Base-by-base conservation (phyloP, 1,284 basidiomycete species). In the Puccinia horiana region DNA sequence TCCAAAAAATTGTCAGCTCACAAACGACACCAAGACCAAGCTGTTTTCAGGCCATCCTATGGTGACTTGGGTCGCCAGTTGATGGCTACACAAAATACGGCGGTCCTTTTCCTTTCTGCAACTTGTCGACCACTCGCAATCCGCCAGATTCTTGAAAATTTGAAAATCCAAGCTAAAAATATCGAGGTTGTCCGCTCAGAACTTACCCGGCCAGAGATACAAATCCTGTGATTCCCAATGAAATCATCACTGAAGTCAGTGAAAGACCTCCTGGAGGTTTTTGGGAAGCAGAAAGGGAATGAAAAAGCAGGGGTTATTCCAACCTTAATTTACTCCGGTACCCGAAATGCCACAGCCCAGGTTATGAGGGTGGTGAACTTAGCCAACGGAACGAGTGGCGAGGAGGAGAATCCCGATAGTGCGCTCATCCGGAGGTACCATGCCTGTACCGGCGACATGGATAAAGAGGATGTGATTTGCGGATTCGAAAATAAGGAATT, bases 1-100 rank as follows among this genome's bases (percentile, higher is more conserved):
- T 23, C 42, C 32, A 65, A 42, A n/a, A 69, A 29, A 20, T 23
- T 18, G 8, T 40, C 18, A 2, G n/a, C 20, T 9, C 37, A 69
- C 42, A 23, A 40, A 37, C 29, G 42, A 56, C 49, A 52, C 16
- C 42, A 49, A 35, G 70, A 73, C 44, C 29, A 16, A 32, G 40
- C 26, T 5, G 35, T 73, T 14, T 73, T 73, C 26, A 12, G 70
- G 11, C 70, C 70, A 35, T 73, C 70, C 6, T 73, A 73, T 35
- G 70, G 70, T 26, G 20, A 54, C 14, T 2, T 73, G n/a, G 2
- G 70, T 35, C 2, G 42, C 8, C 14, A 42, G 16, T n/a, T 67
- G 23, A n/a, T 54, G 20, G 16, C n/a, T 16, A 44, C 42, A 23
- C 29, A 58, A 9, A 47, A 40, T 2, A 26, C 26, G 18, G 42